Evolutionary conservation across 768 basidiomycete genomes (phyloP), one percentile per base, ranked within the genome.

Genomic region (Lentinula guzmanii): DNA sequence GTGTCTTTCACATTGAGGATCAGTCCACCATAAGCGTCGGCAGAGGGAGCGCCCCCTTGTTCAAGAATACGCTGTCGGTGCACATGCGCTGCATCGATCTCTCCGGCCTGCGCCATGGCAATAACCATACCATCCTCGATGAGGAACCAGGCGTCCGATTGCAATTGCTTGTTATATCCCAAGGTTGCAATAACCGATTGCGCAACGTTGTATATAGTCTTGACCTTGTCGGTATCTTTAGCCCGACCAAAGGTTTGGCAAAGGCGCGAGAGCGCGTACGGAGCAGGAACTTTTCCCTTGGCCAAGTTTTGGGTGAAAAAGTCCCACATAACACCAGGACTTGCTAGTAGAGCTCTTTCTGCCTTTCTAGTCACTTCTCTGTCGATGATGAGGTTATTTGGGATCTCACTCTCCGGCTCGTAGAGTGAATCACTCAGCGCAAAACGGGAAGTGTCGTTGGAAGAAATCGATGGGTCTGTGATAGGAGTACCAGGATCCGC

Each of bases 121-220:
- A 92, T 84, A 64, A 98, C 80, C 94, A 98, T 98, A 61, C 82
- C 79, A 71, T 96, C 89, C 71, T 98, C 96, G 46, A 98, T 75
- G 31, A 72, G 67, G 70, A 86, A 83, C 95, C 95, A 98, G 1
- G 79, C 78, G n/a, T 69, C 70, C 11, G 70, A 67, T 65, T 88
- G 89, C 67, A 74, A 72, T 0, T 76, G 71, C 65, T 81, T 78
- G 67, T 75, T 69, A 37, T 70, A 57, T 65, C 79, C 75, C 39
- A 85, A 64, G 0, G 77, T 70, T 4, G 76, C 68, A 21, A 96
- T 70, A 1, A 89, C 74, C 11, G 69, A 69, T 72, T 95, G 93
- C 7, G 87, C 86, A 28, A 83, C 75, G 18, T 77, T 74, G 72
- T 98, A 97, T 18, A 89, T 72, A 50, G 82, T 78, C 18, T 78